Base-by-base conservation (phyloP, 169 alveolate genomes). In the Cryptosporidium sp. region DNA sequence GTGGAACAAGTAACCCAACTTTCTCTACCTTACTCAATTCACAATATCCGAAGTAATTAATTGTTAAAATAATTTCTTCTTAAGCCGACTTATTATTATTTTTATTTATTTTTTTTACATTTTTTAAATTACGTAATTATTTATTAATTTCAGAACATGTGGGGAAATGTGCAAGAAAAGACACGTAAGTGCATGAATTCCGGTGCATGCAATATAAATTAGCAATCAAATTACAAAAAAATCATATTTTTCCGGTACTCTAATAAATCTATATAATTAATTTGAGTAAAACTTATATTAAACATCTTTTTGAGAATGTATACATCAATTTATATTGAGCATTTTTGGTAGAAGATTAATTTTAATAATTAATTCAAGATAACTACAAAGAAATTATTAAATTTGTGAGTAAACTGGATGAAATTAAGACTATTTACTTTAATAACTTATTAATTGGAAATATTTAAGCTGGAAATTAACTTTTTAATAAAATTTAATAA, bases 201-300 rank as follows among this genome's bases (percentile, higher is more conserved):
- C 23, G 21, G 62, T 73, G 86, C 86, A 73, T 73, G 86, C 56
- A 73, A 31, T 37, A 58, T 7, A 6, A n/a, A 52, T 48, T 31
- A 23, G 18, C 80, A 69, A 42, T 37, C 7, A 69, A 69, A 12
- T 69, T 42, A 71, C 48, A 56, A 56, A 56, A 29, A 51, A 71
- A 29, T 48, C 37, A 33, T 51, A 56, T 33, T 56, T 45, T 8
- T 39, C 52, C 71, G 86, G 68, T 73, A 73, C 70, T 73, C 86
- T 73, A 73, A 73, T 73, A 73, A 73, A 73, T 56, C 86, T 73
- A 73, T 73, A 73, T 53, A 52, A 31, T 51, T 23, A 9, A 51
- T 31, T 31, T 65, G 72, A 65, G 72, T 73, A 73, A 73, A 60
- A 45, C 39, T 69, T 69, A 69, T 69, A 69, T 69, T 73, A 53